Evolutionary conservation across 2,329 filamentous ascomycete species (phyloP), one percentile per base, ranked within the genome.

Genomic region (Phyllosticta ampelicida): DNA sequence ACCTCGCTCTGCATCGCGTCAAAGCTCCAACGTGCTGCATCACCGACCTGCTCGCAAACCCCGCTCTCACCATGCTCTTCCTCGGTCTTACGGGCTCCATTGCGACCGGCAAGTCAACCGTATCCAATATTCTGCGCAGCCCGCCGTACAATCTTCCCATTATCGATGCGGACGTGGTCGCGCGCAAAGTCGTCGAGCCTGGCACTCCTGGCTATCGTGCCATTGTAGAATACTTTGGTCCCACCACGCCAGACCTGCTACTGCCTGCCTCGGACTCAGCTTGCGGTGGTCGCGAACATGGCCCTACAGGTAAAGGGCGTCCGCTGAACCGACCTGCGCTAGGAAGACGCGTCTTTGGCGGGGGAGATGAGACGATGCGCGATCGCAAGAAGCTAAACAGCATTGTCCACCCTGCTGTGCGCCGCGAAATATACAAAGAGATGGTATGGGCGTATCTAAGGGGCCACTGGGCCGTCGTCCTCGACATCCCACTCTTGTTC

Each of bases 71-170:
- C 60, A 97, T 97, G 94, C 83, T 97, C 53, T 85, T 99, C 67
- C 90, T 99, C 66, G 94, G 94, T 59, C 84, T 99, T 23, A 99
- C 94, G 9, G 94, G 94, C 70, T 96, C 91, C 61, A 97, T 99
- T 70, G 94, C 94, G 61, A 99, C 94, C 5, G 94, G 94, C 71
- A 99, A 99, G 81, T 96, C 92, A 51, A 99, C 92, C 64, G 90
- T 96, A 58, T 96, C 94, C 26, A 79, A 81, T 48, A 81, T 96
- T 65, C 87, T 99, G 66, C 84, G 87, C 54, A 79, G 83, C 4
- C 78, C 88, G 5, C 94, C 92, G 0, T 88, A 96, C 78, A 86
- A 83, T 61, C 81, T 99, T 61, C 91, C 94, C 66, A 81, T 99
- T 65, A 86, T 99, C 76, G 94, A 99, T 70, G 92, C 94, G 69